Base-by-base conservation (phyloP, 805 yeast species). In the Yarrowia divulgata region DNA sequence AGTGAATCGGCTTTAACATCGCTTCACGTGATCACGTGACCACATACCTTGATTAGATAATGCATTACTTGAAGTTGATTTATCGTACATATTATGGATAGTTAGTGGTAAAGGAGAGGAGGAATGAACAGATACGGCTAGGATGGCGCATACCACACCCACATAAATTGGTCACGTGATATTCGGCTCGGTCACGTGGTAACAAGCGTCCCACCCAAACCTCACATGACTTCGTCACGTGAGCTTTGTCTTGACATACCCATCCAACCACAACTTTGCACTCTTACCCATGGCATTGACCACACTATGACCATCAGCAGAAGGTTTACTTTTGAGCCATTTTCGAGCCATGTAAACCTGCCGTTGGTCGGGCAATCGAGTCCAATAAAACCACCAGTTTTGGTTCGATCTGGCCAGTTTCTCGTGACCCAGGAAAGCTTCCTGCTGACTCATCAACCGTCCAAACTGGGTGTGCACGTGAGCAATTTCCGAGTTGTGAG, bases 371-470 rank as follows among this genome's bases (percentile, higher is more conserved):
- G 73, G 57, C 35, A 75, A 55, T 34, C 66, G 62, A 3, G 75
- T 63, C 74, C 74, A 74, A 50, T 75, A 75, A 3, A 75, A 63
- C 77, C 77, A 75, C 77, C 77, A 75, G 63, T 71, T 72, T 14
- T 70, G 54, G 13, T 67, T 42, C 6, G 77, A 74, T 6, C 76
- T 49, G 5, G 73, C 68, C 4, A 63, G 68, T 39, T 48, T 49
- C 35, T 63, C 68, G n/a, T 63, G 55, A 16, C 68, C 68, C 8
- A 48, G 12, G 40, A 48, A 48, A 18, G 57, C 18, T 37, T 37
- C 57, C 29, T 63, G 68, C 37, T 63, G 57, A 42, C 43, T 60
- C 50, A 60, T 18, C 32, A 60, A 9, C 12, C 68, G 57, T 48
- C 40, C 57, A 35, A 63, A 39, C 32, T 63, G 68, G 9, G 68